A percentile compares a stretch with the other conserved stretches of the same genome.
These are phyloP conservation scores for Anisodus acutangulus DNA, from an alignment of 257 asterid genomes.

Conservation along the genomic window DNA sequence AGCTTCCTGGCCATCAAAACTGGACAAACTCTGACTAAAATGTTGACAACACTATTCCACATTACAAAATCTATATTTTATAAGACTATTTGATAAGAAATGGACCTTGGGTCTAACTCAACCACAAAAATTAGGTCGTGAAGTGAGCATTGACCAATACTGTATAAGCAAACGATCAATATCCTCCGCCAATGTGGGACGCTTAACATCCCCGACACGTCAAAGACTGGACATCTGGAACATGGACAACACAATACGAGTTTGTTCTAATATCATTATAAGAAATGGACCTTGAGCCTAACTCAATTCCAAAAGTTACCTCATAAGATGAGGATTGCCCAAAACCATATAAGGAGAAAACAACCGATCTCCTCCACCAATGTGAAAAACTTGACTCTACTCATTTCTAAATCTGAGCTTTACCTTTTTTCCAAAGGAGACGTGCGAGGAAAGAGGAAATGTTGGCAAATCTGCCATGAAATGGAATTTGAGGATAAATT, in stretches of 20 bases:
- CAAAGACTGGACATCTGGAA: neutral
- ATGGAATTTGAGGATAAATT: slow-evolving; percentile 21
- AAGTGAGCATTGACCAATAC: neutral
- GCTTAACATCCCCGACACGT: neutral
- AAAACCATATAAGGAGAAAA: neutral
- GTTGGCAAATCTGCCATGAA: neutral
- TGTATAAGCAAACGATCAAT: neutral
- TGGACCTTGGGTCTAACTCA: neutral
- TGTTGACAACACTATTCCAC: neutral
- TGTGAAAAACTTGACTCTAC: neutral
- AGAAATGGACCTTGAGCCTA: neutral
- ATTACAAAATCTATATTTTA: neutral
- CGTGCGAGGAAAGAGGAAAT: neutral
- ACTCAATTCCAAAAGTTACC: neutral
- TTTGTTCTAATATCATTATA: neutral
- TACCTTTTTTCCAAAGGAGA: neutral
- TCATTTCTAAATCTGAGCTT: neutral
- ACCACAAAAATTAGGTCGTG: neutral
- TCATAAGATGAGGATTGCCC: neutral
- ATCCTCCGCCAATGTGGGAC: neutral
- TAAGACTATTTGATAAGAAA: neutral
- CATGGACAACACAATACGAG: neutral
- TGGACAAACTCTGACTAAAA: neutral
- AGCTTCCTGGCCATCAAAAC: slow-evolving; percentile 7
- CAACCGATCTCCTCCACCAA: too few species aligned